A percentile compares a stretch with the other conserved stretches of the same genome.
phyloP scores from a whole-genome alignment of 192 early-diverging fungal genomes.

The Umbelopsis sp. region DNA sequence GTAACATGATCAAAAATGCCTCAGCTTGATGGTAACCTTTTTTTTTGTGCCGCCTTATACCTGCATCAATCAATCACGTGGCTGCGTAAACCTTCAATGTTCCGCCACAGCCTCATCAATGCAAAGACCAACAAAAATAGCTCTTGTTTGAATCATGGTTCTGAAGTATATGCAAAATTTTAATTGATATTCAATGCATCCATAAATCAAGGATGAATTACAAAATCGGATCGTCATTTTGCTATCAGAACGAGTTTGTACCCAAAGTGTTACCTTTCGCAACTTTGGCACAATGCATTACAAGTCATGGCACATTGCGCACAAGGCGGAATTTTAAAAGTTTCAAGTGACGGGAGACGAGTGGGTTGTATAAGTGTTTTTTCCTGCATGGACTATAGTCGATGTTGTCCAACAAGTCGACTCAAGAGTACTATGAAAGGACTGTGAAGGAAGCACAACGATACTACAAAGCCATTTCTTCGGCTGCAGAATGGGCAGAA shows the following conservation, averaged over 20 bases:
- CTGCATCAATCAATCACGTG: neutral
- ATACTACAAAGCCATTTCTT: constrained; percentile 1
- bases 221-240: no score
- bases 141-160: no score
- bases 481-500: neutral
- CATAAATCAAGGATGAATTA: no score
- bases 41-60: neutral
- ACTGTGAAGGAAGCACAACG: constrained; percentile 12
- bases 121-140: no score
- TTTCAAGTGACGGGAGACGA: neutral
- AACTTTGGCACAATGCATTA: neutral
- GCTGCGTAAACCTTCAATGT: neutral
- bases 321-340: neutral
- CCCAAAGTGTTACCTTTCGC: neutral
- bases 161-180: no score
- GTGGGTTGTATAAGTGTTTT: neutral
- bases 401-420: constrained; percentile 4
- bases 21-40: neutral
- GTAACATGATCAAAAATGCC: neutral
- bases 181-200: no score
- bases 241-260: no score
- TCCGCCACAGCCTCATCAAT: no score
- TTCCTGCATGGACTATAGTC: neutral
- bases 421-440: constrained; percentile 15
- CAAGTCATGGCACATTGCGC: neutral